These are phyloP conservation scores for Poteriospumella lacustris DNA, from an alignment of 108 stramenopile species.

Conservation along the genomic window DNA sequence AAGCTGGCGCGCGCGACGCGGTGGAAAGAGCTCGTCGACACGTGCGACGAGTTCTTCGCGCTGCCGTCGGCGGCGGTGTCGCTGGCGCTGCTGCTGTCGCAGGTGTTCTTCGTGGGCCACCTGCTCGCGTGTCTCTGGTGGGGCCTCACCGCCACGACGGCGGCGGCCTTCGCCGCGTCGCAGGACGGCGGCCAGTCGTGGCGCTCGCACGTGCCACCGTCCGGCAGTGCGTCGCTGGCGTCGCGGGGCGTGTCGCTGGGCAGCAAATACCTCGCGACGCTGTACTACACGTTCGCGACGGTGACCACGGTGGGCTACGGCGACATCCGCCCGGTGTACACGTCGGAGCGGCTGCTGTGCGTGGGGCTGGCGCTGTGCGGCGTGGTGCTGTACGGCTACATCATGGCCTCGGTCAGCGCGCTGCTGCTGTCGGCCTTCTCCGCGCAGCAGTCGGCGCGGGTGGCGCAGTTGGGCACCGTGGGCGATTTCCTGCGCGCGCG, in stretches of 20 bases:
- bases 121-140: not conserved
- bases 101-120: not conserved
- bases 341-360: not conserved
- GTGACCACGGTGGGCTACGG: constrained; percentile 17
- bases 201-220: not conserved
- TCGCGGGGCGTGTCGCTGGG: not conserved
- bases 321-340: not conserved
- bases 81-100: not conserved
- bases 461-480: too few relatives aligned
- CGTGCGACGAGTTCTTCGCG: not conserved
- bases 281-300: not conserved
- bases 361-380: too few relatives aligned
- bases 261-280: not conserved
- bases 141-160: not conserved
- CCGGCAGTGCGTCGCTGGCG: not conserved
- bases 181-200: not conserved
- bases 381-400: too few relatives aligned
- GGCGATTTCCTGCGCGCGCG: too few relatives aligned
- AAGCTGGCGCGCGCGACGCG: not conserved
- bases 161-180: not conserved
- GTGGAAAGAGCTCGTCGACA: not conserved
- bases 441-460: too few relatives aligned
- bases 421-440: too few relatives aligned
- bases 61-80: not conserved
- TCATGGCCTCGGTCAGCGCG: too few relatives aligned